These are phyloP conservation scores for Naganishia liquefaciens DNA, from an alignment of 1,284 basidiomycete genomes.

Conservation along the genomic window DNA sequence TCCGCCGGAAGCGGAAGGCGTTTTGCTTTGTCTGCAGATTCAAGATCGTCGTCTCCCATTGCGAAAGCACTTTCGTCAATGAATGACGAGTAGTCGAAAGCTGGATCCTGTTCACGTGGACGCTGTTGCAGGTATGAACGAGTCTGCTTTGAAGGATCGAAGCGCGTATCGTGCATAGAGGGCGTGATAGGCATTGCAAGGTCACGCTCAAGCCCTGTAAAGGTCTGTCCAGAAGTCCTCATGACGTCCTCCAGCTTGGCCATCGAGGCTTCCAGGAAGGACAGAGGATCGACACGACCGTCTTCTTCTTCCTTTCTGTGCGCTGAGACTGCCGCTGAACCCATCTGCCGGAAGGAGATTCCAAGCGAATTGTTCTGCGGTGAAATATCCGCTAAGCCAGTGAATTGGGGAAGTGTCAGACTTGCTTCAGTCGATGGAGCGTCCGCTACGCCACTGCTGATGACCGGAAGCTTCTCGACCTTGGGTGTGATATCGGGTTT, in stretches of 20 bases:
- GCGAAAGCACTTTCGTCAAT: conserved; percentile 32
- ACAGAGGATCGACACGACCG: conserved; percentile 7
- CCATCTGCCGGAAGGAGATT: conserved; percentile 26
- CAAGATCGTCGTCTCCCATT: conserved; percentile 16
- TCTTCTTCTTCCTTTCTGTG: conserved; percentile 20
- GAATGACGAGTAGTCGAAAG: conserved; percentile 33
- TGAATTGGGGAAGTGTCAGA: conserved; percentile 16
- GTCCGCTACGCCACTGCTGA: not conserved
- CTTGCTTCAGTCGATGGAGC: conserved; percentile 6
- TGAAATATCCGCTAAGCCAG: conserved; percentile 6
- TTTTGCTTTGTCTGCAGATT: conserved; percentile 3
- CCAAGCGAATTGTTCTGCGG: conserved; percentile 18
- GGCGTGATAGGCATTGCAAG: conserved; percentile 5
- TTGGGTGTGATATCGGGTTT: conserved; percentile 19
- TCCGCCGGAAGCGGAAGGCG: conserved; percentile 10
- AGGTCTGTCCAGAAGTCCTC: conserved; percentile 18
- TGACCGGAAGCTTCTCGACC: conserved; percentile 8
- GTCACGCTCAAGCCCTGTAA: conserved; percentile 7
- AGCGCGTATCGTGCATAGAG: not conserved
- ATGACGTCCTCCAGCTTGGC: conserved; percentile 18
- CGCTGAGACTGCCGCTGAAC: conserved; percentile 10
- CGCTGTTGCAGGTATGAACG: conserved; percentile 6
- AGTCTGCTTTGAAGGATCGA: conserved; percentile 7
- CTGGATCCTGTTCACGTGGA: conserved; percentile 17
- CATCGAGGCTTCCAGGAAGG: conserved; percentile 17